These are phyloP conservation scores for Rutstroemia sp. DNA, from an alignment of 2,329 filamentous ascomycete species.

Conservation along the genomic window DNA sequence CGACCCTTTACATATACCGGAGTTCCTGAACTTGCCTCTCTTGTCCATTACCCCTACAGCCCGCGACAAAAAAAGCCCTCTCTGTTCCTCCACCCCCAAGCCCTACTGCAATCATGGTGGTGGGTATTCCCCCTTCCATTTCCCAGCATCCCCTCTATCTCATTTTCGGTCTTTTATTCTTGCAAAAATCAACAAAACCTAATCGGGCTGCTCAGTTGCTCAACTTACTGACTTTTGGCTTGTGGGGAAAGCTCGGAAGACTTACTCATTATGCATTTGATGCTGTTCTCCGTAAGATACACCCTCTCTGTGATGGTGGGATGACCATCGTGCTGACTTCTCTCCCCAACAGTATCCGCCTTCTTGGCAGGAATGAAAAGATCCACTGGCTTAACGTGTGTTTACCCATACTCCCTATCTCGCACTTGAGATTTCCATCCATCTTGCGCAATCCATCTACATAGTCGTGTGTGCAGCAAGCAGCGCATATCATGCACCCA, in stretches of 20 bases:
- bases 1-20: too few species aligned
- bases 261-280: slow-evolving; percentile 94
- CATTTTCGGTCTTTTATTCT: not conserved
- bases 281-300: slow-evolving; percentile 71
- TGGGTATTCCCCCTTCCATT: slow-evolving; percentile 25
- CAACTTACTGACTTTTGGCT: slow-evolving; percentile 61
- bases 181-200: slow-evolving; percentile 32
- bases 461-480: too few species aligned
- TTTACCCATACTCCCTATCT: slow-evolving; percentile 26
- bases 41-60: not conserved
- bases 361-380: slow-evolving; percentile 96
- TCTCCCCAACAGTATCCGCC: slow-evolving; percentile 64
- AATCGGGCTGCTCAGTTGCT: slow-evolving; percentile 43
- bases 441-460: not conserved
- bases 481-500: too few species aligned
- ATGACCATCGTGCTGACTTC: not conserved
- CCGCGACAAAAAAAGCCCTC: not conserved
- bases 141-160: slow-evolving; percentile 5
- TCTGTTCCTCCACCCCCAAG: not conserved
- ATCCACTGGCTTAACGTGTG: slow-evolving; percentile 96
- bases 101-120: slow-evolving; percentile 34
- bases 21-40: not conserved
- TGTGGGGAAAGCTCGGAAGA: slow-evolving; percentile 77
- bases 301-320: not conserved
- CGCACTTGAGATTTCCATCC: not conserved